Percentiles rank a stretch among this genome's conserved stretches.
Conservation (phyloP, 169 alveolate genomes). For the Sarcocystis neurona region DNA sequence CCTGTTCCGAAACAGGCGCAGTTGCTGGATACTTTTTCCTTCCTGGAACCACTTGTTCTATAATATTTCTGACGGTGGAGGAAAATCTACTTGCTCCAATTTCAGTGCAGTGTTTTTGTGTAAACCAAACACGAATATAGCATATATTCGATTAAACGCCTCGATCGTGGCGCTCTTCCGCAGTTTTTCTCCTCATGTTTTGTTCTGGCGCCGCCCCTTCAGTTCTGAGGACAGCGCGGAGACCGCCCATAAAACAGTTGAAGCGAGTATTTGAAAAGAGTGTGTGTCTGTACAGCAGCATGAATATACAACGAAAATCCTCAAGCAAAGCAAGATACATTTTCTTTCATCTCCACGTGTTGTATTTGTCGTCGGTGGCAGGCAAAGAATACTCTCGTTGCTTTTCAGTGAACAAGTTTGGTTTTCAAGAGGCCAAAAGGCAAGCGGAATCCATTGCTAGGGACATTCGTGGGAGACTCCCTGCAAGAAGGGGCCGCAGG, state of each 20-base stretch:
- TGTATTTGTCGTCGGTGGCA: not conserved
- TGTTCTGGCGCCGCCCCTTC: too few relatives aligned
- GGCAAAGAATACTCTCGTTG: conserved; percentile 48
- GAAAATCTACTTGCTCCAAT: too few relatives aligned
- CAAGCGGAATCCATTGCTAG: conserved; percentile 33
- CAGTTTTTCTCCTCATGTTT: too few relatives aligned
- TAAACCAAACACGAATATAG: too few relatives aligned
- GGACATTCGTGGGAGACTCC: too few relatives aligned
- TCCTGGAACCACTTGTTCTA: not conserved
- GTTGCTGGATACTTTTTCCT: not conserved
- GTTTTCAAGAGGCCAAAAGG: conserved; percentile 32
- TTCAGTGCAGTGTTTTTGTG: too few relatives aligned
- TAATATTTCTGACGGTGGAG: not conserved
- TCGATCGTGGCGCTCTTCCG: too few relatives aligned
- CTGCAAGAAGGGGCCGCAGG: too few relatives aligned
- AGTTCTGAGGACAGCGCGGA: too few relatives aligned
- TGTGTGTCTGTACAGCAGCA: not conserved
- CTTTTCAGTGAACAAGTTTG: conserved; percentile 39
- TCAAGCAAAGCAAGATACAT: not conserved
- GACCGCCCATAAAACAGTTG: too few relatives aligned
- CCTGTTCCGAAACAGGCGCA: not conserved
- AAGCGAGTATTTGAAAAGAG: too few relatives aligned
- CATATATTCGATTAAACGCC: too few relatives aligned
- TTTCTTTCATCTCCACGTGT: not conserved
- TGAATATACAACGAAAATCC: not conserved